These are phyloP conservation scores for Fagus crenata DNA, from an alignment of 306 rosid species.

Conservation along the genomic window DNA sequence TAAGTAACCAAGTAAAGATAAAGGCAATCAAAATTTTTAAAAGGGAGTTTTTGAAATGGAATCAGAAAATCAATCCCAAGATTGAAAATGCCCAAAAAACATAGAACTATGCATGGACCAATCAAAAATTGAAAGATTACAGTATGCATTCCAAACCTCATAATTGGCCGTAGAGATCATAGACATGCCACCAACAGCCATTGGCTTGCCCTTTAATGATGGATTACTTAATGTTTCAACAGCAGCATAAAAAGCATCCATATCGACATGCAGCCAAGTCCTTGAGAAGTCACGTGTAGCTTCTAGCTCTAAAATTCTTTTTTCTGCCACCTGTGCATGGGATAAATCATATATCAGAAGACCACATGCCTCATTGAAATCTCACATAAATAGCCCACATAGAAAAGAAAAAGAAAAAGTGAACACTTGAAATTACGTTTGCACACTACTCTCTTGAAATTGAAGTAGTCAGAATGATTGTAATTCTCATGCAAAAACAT, in stretches of 20 bases:
- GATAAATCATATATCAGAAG: constrained; percentile 13
- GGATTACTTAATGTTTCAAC: constrained; percentile 89
- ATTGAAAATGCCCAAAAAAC: background rate
- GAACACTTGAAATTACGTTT: background rate
- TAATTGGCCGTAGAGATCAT: constrained; percentile 96
- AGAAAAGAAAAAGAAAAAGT: background rate
- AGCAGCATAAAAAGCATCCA: constrained; percentile 99
- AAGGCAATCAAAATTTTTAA: constrained; percentile 4
- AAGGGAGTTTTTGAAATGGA: background rate
- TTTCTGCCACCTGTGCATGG: constrained; percentile 59
- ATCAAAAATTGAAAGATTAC: background rate
- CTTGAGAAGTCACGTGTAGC: constrained; percentile 72
- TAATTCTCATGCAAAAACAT: background rate
- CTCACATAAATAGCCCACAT: constrained; percentile 5
- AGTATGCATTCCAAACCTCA: constrained; percentile 54
- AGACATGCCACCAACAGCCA: constrained; percentile 91
- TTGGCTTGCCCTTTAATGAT: constrained; percentile 64
- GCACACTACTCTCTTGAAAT: background rate
- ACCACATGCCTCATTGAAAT: background rate
- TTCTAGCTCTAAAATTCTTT: constrained; percentile 69
- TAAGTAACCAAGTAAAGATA: background rate
- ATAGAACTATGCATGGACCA: background rate
- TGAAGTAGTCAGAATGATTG: background rate
- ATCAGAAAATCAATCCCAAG: constrained; percentile 10
- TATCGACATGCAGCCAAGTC: constrained; percentile 92